These are phyloP conservation scores for Cyclocybe aegerita DNA, from an alignment of 768 basidiomycete genomes.

Conservation along the genomic window DNA sequence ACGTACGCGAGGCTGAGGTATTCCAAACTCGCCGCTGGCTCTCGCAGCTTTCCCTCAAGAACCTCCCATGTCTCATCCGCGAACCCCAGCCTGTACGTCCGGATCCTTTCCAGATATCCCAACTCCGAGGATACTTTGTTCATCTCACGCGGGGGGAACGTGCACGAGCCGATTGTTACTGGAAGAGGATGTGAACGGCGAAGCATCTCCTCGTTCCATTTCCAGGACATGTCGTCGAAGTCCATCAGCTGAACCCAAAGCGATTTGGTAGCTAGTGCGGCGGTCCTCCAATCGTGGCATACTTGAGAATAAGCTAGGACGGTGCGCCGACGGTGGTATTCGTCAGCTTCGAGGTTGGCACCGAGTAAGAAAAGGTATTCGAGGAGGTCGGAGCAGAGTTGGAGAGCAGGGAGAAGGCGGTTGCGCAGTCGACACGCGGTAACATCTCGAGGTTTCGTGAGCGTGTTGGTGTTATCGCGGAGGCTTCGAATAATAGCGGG, in stretches of 20 bases:
- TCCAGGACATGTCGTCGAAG: constrained; percentile 14
- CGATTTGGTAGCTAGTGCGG: constrained; percentile 11
- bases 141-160: neutral
- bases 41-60: constrained; percentile 6
- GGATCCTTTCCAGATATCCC: constrained; percentile 14
- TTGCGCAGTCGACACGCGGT: neutral
- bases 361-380: constrained; percentile 21
- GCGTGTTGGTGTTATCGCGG: too few species aligned
- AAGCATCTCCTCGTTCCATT: constrained; percentile 21
- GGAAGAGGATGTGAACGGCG: constrained; percentile 15
- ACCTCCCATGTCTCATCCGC: constrained; percentile 10
- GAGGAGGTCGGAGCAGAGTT: constrained; percentile 18
- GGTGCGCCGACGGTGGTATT: constrained; percentile 1
- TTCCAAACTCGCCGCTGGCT: constrained; percentile 9
- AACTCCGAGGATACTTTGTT: constrained; percentile 8
- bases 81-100: constrained; percentile 11
- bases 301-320: constrained; percentile 17
- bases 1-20: constrained; percentile 11
- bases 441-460: too few species aligned
- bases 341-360: constrained; percentile 6
- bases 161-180: constrained; percentile 8
- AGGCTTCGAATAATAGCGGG: too few species aligned
- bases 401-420: constrained; percentile 10
- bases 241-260: constrained; percentile 17
- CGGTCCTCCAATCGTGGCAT: constrained; percentile 17